These are phyloP conservation scores for Syzygium syzygioides DNA, from an alignment of 441 rosid genomes.

Conservation along the genomic window DNA sequence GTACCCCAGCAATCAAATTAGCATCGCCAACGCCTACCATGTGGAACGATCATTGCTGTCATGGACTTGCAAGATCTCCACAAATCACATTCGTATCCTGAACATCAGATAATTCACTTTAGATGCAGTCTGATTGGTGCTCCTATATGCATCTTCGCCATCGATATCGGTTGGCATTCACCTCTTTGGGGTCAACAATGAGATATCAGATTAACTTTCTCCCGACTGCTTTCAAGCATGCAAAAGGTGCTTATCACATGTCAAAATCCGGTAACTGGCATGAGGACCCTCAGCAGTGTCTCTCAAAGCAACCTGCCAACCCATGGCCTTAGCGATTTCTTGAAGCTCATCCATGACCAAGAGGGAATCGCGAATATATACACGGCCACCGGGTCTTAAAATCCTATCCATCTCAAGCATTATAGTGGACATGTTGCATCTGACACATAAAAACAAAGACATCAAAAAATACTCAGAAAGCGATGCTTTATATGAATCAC, in stretches of 20 bases:
- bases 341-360: constrained; percentile 82
- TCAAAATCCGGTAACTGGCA: constrained; percentile 82
- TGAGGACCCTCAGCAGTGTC: constrained; percentile 97
- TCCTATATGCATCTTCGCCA: not conserved
- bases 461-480: not conserved
- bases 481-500: not conserved
- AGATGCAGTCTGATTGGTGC: not conserved
- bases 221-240: constrained; percentile 29
- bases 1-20: not conserved
- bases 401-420: constrained; percentile 99
- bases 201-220: not conserved
- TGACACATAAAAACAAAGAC: constrained; percentile 17
- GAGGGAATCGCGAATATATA: constrained; percentile 72
- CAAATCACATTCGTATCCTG: not conserved
- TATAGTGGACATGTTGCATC: constrained; percentile 81
- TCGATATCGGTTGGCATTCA: not conserved
- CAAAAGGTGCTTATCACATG: constrained; percentile 63
- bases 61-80: not conserved
- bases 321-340: constrained; percentile 74
- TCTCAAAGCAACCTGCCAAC: constrained; percentile 60
- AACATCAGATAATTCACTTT: not conserved
- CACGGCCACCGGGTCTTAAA: constrained; percentile 91
- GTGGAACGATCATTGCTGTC: not conserved
- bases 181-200: not conserved
- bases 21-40: not conserved